phyloP scores from a whole-genome alignment of 805 yeast genomes.

The Zygosaccharomyces bailii region DNA sequence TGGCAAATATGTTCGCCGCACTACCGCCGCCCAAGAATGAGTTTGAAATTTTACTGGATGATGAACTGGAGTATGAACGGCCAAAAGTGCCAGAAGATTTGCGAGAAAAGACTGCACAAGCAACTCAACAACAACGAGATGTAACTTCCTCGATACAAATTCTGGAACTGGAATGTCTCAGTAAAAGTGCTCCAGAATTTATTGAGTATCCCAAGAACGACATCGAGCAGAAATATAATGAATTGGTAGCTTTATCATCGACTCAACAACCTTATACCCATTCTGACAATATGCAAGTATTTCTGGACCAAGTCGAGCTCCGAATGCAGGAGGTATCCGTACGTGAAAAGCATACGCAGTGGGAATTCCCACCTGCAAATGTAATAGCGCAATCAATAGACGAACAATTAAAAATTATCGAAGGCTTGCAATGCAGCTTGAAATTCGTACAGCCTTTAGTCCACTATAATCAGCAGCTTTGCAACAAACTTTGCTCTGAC shows the following conservation, averaged over 20 bases:
- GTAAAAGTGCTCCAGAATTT: slow-evolving; percentile 16
- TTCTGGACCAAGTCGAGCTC: slow-evolving; percentile 9
- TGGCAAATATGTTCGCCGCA: slow-evolving; percentile 27
- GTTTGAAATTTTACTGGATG: slow-evolving; percentile 41
- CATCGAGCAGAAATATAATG: slow-evolving; percentile 25
- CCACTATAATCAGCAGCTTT: slow-evolving; percentile 15
- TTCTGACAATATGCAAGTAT: slow-evolving; percentile 2
- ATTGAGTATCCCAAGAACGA: slow-evolving; percentile 17
- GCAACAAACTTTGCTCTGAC: slow-evolving; percentile 12
- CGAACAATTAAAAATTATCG: slow-evolving; percentile 1
- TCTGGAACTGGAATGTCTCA: slow-evolving; percentile 11
- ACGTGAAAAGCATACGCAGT: neutral
- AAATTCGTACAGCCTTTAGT: slow-evolving; percentile 18
- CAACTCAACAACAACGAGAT: neutral
- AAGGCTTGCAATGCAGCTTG: slow-evolving; percentile 12
- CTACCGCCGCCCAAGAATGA: slow-evolving; percentile 47
- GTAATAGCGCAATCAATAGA: slow-evolving; percentile 10
- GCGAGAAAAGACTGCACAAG: neutral
- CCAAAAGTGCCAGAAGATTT: slow-evolving; percentile 5
- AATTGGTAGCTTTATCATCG: slow-evolving; percentile 17
- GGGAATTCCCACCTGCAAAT: slow-evolving; percentile 5
- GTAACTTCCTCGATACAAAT: neutral
- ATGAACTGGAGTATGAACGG: slow-evolving; percentile 31
- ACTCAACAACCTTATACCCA: slow-evolving; percentile 11
- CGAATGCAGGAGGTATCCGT: slow-evolving; percentile 6